Conservation (phyloP, 192 early-diverging fungal genomes). For the Coemansia sp. region DNA sequence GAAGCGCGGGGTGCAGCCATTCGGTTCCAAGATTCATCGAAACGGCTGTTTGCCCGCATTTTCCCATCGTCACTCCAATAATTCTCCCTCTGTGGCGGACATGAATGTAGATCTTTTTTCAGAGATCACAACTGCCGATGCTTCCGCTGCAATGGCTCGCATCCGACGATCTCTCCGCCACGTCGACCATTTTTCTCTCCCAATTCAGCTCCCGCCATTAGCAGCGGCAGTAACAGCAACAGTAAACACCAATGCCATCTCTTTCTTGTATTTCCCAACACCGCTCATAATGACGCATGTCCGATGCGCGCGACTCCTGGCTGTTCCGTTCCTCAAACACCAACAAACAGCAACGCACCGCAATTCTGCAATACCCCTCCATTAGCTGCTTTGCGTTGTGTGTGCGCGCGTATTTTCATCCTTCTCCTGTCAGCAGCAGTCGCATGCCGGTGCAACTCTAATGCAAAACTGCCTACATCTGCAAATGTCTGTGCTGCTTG, state of each 20-base stretch:
- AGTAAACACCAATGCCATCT: neutral
- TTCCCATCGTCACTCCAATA: neutral
- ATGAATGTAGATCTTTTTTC: neutral
- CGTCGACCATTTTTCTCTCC: neutral
- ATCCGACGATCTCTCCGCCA: neutral
- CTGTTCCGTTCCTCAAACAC: neutral
- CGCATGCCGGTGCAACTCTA: neutral
- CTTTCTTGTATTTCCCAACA: neutral
- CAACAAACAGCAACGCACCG: neutral
- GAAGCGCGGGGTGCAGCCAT: constrained; percentile 1
- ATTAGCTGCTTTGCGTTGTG: too few species aligned
- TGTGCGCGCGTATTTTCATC: too few species aligned
- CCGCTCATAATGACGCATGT: neutral
- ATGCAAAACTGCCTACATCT: neutral
- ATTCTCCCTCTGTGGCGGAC: constrained; percentile 1
- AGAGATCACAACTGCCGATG: neutral
- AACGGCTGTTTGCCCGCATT: neutral
- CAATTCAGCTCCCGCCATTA: neutral
- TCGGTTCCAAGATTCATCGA: constrained; percentile 4
- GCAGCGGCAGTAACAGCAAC: neutral
- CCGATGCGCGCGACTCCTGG: neutral
- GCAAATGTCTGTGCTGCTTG: neutral
- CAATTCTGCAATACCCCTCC: too few species aligned
- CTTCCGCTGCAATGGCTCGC: neutral
- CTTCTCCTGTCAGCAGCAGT: too few species aligned